Percentiles rank a stretch among this genome's conserved stretches.
Evolutionary conservation across 2,329 filamentous ascomycete genomes (phyloP).

Genomic region (Didymella glomerata): DNA sequence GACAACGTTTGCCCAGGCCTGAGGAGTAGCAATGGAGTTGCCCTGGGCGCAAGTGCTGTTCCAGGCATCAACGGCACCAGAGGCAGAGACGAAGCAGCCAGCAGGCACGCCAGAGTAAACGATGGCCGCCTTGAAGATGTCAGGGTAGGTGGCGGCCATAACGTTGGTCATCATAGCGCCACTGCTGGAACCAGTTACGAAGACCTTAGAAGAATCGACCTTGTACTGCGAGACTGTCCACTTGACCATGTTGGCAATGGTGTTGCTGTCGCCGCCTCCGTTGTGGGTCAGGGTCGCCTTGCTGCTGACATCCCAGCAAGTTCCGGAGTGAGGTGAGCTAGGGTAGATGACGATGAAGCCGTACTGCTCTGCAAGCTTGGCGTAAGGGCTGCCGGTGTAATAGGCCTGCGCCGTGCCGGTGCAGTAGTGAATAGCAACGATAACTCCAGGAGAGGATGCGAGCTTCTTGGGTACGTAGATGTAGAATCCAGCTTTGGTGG

Average conservation of each 20-base stretch:
- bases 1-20: conserved; percentile 60
- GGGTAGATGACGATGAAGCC: conserved; percentile 70
- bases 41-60: conserved; percentile 63
- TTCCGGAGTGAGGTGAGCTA: conserved; percentile 59
- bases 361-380: conserved; percentile 62
- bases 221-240: conserved; percentile 63
- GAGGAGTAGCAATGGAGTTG: conserved; percentile 55
- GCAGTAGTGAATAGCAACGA: conserved; percentile 67
- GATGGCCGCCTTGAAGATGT: conserved; percentile 62
- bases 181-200: conserved; percentile 63
- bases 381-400: conserved; percentile 63
- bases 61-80: conserved; percentile 58
- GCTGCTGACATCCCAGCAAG: conserved; percentile 69
- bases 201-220: conserved; percentile 62
- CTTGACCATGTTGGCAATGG: conserved; percentile 67
- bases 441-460: conserved; percentile 58
- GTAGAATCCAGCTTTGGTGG: conserved; percentile 61
- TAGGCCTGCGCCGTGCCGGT: conserved; percentile 61
- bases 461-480: conserved; percentile 60
- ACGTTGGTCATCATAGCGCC: conserved; percentile 67
- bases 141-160: conserved; percentile 62
- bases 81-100: conserved; percentile 61
- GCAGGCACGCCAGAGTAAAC: conserved; percentile 64
- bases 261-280: conserved; percentile 65
- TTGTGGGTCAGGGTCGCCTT: conserved; percentile 63